phyloP scores from a whole-genome alignment of 805 yeast species.

The Jamesozyma rosinii region DNA sequence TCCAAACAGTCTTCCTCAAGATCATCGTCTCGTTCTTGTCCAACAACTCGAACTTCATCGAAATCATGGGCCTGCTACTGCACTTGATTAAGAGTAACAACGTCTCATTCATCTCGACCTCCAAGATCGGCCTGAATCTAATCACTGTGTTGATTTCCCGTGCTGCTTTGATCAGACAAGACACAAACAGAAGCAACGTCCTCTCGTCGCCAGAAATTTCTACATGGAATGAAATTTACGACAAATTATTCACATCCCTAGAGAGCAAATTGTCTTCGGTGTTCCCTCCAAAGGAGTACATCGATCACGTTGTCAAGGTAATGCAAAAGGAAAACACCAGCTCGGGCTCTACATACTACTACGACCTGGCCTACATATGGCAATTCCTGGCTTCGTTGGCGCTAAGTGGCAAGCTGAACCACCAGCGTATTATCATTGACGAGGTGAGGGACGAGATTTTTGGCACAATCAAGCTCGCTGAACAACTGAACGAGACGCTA shows the following conservation, averaged over 20 bases:
- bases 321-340: not conserved
- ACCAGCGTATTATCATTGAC: conserved; percentile 88
- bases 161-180: conserved; percentile 86
- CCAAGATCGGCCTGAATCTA: conserved; percentile 75
- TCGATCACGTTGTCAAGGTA: conserved; percentile 12
- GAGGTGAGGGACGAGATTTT: conserved; percentile 90
- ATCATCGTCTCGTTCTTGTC: conserved; percentile 75
- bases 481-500: conserved; percentile 32
- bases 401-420: conserved; percentile 78
- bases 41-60: conserved; percentile 63
- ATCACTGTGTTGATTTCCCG: conserved; percentile 85
- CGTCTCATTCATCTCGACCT: conserved; percentile 45
- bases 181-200: conserved; percentile 38
- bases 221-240: conserved; percentile 73
- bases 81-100: conserved; percentile 63
- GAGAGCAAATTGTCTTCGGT: conserved; percentile 69
- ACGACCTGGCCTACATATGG: conserved; percentile 84
- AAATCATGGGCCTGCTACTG: conserved; percentile 67
- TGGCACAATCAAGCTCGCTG: conserved; percentile 74
- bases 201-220: conserved; percentile 35
- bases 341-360: conserved; percentile 12
- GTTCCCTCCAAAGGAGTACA: conserved; percentile 60
- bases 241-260: conserved; percentile 65
- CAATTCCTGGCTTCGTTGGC: conserved; percentile 93
- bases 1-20: conserved; percentile 73